Percentiles rank a stretch among this genome's conserved stretches.
phyloP scores from a whole-genome alignment of 108 stramenopile species.

The Nitzschia sp. region DNA sequence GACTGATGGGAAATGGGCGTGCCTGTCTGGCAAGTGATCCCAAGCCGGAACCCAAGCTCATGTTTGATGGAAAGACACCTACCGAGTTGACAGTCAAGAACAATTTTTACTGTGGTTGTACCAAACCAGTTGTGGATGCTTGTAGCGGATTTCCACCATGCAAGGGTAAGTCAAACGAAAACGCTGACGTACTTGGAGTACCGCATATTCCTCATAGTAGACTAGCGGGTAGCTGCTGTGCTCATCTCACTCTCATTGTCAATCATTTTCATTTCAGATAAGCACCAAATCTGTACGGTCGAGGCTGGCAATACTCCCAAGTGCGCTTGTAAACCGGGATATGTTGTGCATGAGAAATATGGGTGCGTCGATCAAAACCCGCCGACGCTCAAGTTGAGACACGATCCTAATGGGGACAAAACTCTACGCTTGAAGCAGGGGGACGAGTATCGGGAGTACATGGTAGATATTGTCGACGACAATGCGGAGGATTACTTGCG shows the following conservation, averaged over 20 bases:
- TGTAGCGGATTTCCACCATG: slow-evolving; percentile 85
- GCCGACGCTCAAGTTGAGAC: slow-evolving; percentile 59
- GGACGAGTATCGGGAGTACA: slow-evolving; percentile 83
- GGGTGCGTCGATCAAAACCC: slow-evolving; percentile 91
- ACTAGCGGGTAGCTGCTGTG: too few species aligned
- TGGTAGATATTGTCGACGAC: slow-evolving; percentile 84
- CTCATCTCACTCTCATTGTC: not conserved
- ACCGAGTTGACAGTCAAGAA: slow-evolving; percentile 73
- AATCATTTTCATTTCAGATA: slow-evolving; percentile 29
- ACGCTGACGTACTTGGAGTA: not conserved
- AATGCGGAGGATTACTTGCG: slow-evolving; percentile 89
- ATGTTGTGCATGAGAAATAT: slow-evolving; percentile 54
- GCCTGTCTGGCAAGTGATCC: slow-evolving; percentile 47
- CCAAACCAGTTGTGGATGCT: slow-evolving; percentile 71
- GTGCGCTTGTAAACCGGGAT: slow-evolving; percentile 84
- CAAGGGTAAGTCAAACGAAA: slow-evolving; percentile 44
- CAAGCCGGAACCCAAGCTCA: slow-evolving; percentile 62
- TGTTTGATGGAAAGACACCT: slow-evolving; percentile 80
- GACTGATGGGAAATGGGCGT: slow-evolving; percentile 78
- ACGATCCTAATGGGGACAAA: slow-evolving; percentile 48
- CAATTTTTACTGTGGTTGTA: slow-evolving; percentile 79
- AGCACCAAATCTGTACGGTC: slow-evolving; percentile 72
- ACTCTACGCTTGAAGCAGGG: slow-evolving; percentile 76
- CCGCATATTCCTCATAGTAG: too few species aligned
- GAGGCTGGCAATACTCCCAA: slow-evolving; percentile 48